phyloP scores from a whole-genome alignment of 306 rosid species.

The Trifolium dubium region DNA sequence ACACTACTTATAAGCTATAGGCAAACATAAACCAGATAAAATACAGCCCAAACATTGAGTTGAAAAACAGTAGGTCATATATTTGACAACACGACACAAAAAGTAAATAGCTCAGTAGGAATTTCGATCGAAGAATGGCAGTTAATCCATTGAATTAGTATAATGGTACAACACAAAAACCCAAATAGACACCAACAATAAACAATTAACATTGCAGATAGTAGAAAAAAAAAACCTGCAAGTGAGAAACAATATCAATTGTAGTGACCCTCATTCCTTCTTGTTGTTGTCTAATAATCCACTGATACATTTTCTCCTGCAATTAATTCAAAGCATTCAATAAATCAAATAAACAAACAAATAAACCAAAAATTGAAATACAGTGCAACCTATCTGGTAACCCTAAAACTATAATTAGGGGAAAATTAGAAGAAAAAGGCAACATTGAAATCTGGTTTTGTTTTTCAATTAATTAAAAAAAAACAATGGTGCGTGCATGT shows the following conservation, averaged over 20 bases:
- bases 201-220: slow-evolving; percentile 11
- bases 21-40: background rate
- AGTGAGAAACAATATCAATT: slow-evolving; percentile 55
- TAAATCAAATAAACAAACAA: background rate
- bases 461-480: background rate
- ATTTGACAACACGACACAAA: background rate
- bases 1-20: background rate
- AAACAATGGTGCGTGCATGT: background rate
- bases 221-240: slow-evolving; percentile 60
- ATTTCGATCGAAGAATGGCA: background rate
- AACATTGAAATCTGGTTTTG: background rate
- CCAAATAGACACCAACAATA: background rate
- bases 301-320: slow-evolving; percentile 70
- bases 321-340: background rate
- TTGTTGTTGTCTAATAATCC: slow-evolving; percentile 69
- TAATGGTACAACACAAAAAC: background rate
- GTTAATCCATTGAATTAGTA: slow-evolving; percentile 1
- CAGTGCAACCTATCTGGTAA: background rate
- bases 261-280: slow-evolving; percentile 66
- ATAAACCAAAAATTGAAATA: no score
- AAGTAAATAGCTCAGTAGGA: background rate
- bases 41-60: slow-evolving; percentile 9
- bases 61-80: background rate
- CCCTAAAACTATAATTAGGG: slow-evolving; percentile 25
- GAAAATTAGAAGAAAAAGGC: background rate